Evolutionary conservation across 495 filamentous ascomycete genomes (phyloP), one percentile per base, ranked within the genome.

Genomic region (Aspergillus sclerotiicarbonarius): DNA sequence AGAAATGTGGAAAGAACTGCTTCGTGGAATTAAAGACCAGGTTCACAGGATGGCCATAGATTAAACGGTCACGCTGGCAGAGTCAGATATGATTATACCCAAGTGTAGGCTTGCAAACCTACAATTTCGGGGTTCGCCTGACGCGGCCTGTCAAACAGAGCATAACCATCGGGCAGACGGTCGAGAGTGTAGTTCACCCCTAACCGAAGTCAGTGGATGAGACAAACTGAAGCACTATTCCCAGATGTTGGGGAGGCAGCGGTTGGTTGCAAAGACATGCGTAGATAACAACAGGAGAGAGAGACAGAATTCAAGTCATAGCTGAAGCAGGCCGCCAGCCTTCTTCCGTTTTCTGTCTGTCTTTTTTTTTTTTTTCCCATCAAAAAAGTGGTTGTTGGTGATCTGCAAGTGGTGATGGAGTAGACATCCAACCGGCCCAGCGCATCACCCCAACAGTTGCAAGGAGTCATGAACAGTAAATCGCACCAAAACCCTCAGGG

Each of bases 1-100:
- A 70, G 66, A 87, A 87, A 58, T 88, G 85, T 0, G 78, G 77
- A 30, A 77, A 83, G 66, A 87, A 87, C 6, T 75, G 65, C 6
- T 71, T 67, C 0, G 78, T 72, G 0, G 83, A 86, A 33, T 80
- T 68, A 44, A 81, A 86, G 35, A 67, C 73, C 30, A 68, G 61
- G 6, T 78, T 77, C 32, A 68, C 69, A 0, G 82, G 82, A 62
- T 86, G 82, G 4, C 84, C 84, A 56, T 71, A 86, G 12, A 86
- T 69, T 47, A 76, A 82, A 20, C 71, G 67, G 58, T 86, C 83
- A 48, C 73, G 67, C 76, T 82, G 53, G 52, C 43, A 8, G 10
- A 13, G 29, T 62, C 46, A 66, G 59, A 20, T 48, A 25, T 30
- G 21, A 10, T 52, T 7, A 45, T 33, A n/a, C 9, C 12, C 18